Percentiles rank a stretch among this genome's conserved stretches.
phyloP scores from a whole-genome alignment of 768 basidiomycete species.

The Hypholoma fasciculare region DNA sequence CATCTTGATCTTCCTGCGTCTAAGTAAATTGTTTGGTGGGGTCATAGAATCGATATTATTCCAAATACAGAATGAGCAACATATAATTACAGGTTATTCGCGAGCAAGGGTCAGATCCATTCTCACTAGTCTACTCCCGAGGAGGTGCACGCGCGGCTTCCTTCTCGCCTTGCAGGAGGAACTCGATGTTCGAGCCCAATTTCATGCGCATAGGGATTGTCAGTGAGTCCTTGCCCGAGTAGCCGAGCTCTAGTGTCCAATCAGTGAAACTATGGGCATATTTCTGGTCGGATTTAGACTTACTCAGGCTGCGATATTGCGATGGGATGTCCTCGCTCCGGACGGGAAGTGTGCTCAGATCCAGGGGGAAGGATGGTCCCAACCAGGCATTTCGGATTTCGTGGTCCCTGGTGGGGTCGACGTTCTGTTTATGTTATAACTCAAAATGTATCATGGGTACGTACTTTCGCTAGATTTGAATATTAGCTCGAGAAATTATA shows the following conservation, averaged over 20 bases:
- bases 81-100: no score
- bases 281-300: conserved; percentile 19
- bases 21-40: no score
- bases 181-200: conserved; percentile 62
- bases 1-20: no score
- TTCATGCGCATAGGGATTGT: conserved; percentile 62
- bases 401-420: conserved; percentile 54
- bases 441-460: background rate
- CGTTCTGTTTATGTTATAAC: conserved; percentile 32
- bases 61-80: no score
- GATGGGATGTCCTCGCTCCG: conserved; percentile 53
- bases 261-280: background rate
- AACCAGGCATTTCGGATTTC: conserved; percentile 73
- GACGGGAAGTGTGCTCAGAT: conserved; percentile 57
- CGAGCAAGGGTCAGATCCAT: background rate
- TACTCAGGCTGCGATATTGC: conserved; percentile 69
- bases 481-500: background rate
- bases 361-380: conserved; percentile 67
- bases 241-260: conserved; percentile 58
- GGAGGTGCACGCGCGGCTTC: conserved; percentile 69
- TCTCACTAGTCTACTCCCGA: conserved; percentile 12
- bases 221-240: conserved; percentile 55
- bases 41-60: no score
- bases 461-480: conserved; percentile 2
- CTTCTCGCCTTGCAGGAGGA: conserved; percentile 57